Base-by-base conservation (phyloP, 345 rosid species). In the Linum usitatissimum region DNA sequence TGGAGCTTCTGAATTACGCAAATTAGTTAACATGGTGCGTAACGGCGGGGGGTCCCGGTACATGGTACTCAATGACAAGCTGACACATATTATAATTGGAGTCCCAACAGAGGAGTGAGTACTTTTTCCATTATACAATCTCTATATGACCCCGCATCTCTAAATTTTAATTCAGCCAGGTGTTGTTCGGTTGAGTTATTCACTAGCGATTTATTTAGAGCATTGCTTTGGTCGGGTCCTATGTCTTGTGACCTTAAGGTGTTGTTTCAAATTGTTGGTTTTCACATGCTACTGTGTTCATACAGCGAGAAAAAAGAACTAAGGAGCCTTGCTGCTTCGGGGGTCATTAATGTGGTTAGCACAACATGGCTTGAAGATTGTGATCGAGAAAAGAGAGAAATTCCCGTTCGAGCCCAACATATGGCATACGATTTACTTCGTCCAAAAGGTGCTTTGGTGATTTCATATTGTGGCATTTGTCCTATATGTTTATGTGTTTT, bases 301-400 rank as follows among this genome's bases (percentile, higher is more conserved):
- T 55, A 55, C 75, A 93, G 99, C 67, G 96, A 86, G 73, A 93
- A 87, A 77, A 87, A 75, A 70, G 88, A 86, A 66, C 79, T 83
- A 10, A 82, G 99, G 62, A 76, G 79, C 71, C 76, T 87, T 80
- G 92, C 96, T 56, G 85, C 99, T 61, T 83, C 80, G 18, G 97
- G 99, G 66, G 83, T 84, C 65, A 81, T 90, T 72, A 73, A 82
- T 67, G 94, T 86, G 77, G 96, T 93, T 55, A 79, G 78, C 73
- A 69, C 79, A 64, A 77, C 70, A 57, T 93, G 99, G 99, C 96
- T 93, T 73, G 90, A 90, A 79, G 99, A 90, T 65, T 90, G 99
- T 77, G 78, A 77, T 70, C 77, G 76, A 61, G 81, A 79, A 77
- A 83, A 74, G 82, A 87, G 76, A 76, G 96, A 90, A 80, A 54